Evolutionary conservation across 345 rosid species (phyloP), one percentile per base, ranked within the genome.

Genomic region (Aquilaria yunnanensis): DNA sequence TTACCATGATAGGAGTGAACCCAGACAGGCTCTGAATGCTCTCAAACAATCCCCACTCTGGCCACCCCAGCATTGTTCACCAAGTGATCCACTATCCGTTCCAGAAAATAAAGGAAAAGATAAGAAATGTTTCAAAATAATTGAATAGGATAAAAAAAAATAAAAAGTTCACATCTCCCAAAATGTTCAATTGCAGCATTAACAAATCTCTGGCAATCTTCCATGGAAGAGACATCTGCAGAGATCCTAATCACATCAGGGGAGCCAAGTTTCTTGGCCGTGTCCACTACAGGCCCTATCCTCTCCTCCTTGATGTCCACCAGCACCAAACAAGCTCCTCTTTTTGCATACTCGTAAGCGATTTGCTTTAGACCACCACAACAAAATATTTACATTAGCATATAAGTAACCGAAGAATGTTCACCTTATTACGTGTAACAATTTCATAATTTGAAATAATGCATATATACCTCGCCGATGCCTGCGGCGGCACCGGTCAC

Each of bases 401-500:
- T 23, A 1, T 23, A 23, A 23, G 23, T 23, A 23, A 23, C 23
- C 1, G 23, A 23, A 23, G 23, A 23, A 23, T 23, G 23, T 23
- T 23, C 23, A 23, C 23, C 23, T 23, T 23, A 23, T 23, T 23
- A 0, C 23, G 1, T 23, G 1, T 23, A 23, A 23, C 23, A 23
- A 23, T 0, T 23, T 23, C 23, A 23, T 23, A 23, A 23, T 23
- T 23, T 23, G 23, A 23, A 23, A 14, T 6, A 12, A 8, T 1
- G 33, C 34, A 14, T 50, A 37, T 47, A 16, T n/a, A 83, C 83
- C 84, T 83, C 84, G 23, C 86, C 88, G 1, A 83, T 81, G 51
- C 88, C 92, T 0, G 88, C 81, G 7, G 84, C 76, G 34, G 84
- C 85, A 56, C 86, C 88, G 6, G 85, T 79, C 49, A 81, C 71